Evolutionary conservation across 768 basidiomycete genomes (phyloP).

Genomic region (Lactarius hatsudake): DNA sequence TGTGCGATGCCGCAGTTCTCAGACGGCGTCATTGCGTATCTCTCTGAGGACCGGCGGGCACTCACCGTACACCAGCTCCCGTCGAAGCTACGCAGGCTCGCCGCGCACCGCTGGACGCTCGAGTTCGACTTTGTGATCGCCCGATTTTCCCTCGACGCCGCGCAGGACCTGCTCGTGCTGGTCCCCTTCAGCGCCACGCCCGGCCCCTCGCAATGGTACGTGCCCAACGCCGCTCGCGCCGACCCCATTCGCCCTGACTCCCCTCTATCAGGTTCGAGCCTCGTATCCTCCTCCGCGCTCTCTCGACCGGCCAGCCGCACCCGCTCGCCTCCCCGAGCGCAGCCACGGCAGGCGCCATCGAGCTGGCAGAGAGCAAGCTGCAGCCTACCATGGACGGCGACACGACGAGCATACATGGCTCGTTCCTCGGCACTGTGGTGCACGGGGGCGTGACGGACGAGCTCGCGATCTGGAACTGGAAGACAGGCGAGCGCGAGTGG

Average conservation of each 20-base stretch:
- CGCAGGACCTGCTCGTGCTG: background rate
- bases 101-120: conserved; percentile 5
- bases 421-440: conserved; percentile 1
- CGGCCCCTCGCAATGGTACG: conserved; percentile 1
- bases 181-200: background rate
- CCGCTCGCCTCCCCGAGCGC: background rate
- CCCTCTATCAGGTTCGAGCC: conserved; percentile 1
- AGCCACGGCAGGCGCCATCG: background rate
- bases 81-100: background rate
- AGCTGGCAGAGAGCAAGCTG: background rate
- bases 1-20: conserved; percentile 3
- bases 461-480: conserved; percentile 15
- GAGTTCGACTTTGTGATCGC: background rate
- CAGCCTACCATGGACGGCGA: conserved; percentile 1
- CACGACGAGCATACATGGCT: conserved; percentile 2
- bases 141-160: background rate
- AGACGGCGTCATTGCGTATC: background rate
- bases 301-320: background rate
- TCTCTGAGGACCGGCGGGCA: background rate
- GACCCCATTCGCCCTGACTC: background rate
- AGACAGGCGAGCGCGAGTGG: background rate
- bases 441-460: background rate
- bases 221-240: background rate
- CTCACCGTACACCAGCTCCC: background rate
- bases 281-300: conserved; percentile 4